Percentiles rank a stretch among this genome's conserved stretches.
Evolutionary conservation across 768 basidiomycete species (phyloP).

Genomic region (Sistotremastrum suecicum): DNA sequence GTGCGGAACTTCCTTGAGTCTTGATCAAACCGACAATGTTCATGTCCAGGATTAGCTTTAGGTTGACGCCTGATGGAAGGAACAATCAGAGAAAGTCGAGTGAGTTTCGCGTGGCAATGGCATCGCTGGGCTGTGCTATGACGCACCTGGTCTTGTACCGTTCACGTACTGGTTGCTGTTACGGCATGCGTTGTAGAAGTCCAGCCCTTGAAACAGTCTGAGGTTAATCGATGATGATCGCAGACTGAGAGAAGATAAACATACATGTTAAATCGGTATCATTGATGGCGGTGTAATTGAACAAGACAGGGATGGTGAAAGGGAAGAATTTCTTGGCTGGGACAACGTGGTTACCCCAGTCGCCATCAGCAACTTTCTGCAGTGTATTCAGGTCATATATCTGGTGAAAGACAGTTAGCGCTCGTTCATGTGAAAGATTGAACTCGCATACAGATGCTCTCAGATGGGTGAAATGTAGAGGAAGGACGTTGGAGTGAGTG

Average conservation of each 20-base stretch:
- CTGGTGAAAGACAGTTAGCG: slow-evolving; percentile 5
- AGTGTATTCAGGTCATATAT: slow-evolving; percentile 58
- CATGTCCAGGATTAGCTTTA: slow-evolving; percentile 53
- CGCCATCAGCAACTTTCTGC: slow-evolving; percentile 53
- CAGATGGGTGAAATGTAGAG: slow-evolving; percentile 57
- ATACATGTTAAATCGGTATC: slow-evolving; percentile 73
- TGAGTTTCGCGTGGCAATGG: slow-evolving; percentile 1
- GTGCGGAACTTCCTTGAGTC: slow-evolving; percentile 37
- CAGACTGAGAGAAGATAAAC: slow-evolving; percentile 1
- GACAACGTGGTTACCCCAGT: slow-evolving; percentile 40
- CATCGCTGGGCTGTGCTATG: slow-evolving; percentile 1
- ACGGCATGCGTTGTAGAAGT: slow-evolving; percentile 69
- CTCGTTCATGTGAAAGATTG: no score
- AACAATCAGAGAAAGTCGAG: not conserved
- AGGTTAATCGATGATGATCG: slow-evolving; percentile 4
- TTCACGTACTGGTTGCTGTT: slow-evolving; percentile 34
- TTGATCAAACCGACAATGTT: slow-evolving; percentile 53
- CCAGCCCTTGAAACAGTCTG: slow-evolving; percentile 32
- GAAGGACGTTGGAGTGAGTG: slow-evolving; percentile 61
- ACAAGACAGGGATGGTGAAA: slow-evolving; percentile 65
- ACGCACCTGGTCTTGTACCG: slow-evolving; percentile 49
- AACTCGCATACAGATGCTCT: slow-evolving; percentile 22
- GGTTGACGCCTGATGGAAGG: slow-evolving; percentile 29
- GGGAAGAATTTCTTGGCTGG: slow-evolving; percentile 53
- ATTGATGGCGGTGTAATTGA: slow-evolving; percentile 71